phyloP scores from a whole-genome alignment of 2,329 filamentous ascomycete species.

The Cryphonectria japonica region DNA sequence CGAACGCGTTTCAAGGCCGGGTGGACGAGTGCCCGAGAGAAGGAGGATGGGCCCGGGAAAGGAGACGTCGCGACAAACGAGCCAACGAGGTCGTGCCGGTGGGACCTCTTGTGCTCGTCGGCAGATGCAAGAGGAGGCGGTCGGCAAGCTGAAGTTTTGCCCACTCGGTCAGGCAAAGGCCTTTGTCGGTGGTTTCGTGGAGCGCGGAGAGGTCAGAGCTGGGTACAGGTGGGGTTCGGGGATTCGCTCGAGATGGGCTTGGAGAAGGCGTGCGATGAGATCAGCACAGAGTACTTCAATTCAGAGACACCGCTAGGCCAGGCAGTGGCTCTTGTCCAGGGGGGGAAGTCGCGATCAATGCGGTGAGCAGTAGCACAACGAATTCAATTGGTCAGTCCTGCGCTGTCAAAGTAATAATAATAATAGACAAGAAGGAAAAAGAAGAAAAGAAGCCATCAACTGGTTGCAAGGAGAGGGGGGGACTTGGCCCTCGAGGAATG shows the following conservation, averaged over 20 bases:
- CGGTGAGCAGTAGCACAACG: background rate
- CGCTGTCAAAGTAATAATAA: background rate
- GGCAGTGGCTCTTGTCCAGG: background rate
- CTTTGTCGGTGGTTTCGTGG: background rate
- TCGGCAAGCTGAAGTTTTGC: background rate
- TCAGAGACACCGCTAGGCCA: background rate
- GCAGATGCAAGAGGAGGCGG: background rate
- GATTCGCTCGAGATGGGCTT: background rate
- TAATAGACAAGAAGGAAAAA: background rate
- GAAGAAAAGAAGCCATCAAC: background rate
- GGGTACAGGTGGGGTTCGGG: background rate
- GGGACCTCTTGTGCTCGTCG: too few species aligned
- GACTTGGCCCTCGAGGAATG: background rate
- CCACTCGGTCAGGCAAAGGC: background rate
- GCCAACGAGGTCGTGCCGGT: too few species aligned
- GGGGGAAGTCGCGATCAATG: background rate
- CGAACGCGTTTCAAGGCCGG: conserved; percentile 14
- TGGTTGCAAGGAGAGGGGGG: background rate
- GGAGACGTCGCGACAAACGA: background rate
- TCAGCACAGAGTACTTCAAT: background rate
- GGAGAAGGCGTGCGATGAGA: background rate
- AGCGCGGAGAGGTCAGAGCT: conserved; percentile 1
- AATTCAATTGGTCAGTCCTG: background rate
- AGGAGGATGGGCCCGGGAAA: background rate
- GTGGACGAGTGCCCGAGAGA: conserved; percentile 10